These are phyloP conservation scores for Phytophthora colocasiae DNA, from an alignment of 352 stramenopile genomes.

Conservation along the genomic window DNA sequence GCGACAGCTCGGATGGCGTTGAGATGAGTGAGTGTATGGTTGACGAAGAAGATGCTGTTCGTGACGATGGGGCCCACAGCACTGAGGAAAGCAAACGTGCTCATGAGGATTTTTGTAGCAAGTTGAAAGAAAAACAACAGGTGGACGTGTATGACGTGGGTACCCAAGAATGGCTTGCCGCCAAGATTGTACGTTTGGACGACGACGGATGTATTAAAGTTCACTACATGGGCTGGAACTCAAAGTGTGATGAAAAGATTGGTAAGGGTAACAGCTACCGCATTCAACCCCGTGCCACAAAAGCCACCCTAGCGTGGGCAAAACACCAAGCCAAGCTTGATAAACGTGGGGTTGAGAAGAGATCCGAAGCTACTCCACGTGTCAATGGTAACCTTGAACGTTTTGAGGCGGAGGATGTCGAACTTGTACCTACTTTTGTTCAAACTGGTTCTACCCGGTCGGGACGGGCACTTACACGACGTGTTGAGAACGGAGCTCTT, in stretches of 20 bases:
- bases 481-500: slow-evolving; percentile 45
- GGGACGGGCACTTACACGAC: slow-evolving; percentile 72
- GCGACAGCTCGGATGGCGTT: slow-evolving; percentile 42
- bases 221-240: slow-evolving; percentile 79
- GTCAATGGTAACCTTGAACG: slow-evolving; percentile 13
- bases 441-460: slow-evolving; percentile 69
- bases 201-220: slow-evolving; percentile 41
- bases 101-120: slow-evolving; percentile 40
- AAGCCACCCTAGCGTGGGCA: slow-evolving; percentile 49
- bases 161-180: slow-evolving; percentile 64
- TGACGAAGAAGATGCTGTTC: slow-evolving; percentile 26
- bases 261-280: slow-evolving; percentile 30
- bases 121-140: slow-evolving; percentile 44
- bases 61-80: slow-evolving; percentile 11
- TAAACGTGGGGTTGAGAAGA: slow-evolving; percentile 41
- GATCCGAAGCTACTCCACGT: slow-evolving; percentile 6
- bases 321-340: slow-evolving; percentile 52
- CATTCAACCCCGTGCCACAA: slow-evolving; percentile 49
- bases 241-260: slow-evolving; percentile 62
- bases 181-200: slow-evolving; percentile 53
- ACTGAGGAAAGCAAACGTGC: slow-evolving; percentile 28
- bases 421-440: slow-evolving; percentile 57
- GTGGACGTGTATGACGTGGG: slow-evolving; percentile 68
- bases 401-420: slow-evolving; percentile 13
- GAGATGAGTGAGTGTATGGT: slow-evolving; percentile 38